These are phyloP conservation scores for Diaporthe ampelina DNA, from an alignment of 2,329 filamentous ascomycete genomes.

Conservation along the genomic window DNA sequence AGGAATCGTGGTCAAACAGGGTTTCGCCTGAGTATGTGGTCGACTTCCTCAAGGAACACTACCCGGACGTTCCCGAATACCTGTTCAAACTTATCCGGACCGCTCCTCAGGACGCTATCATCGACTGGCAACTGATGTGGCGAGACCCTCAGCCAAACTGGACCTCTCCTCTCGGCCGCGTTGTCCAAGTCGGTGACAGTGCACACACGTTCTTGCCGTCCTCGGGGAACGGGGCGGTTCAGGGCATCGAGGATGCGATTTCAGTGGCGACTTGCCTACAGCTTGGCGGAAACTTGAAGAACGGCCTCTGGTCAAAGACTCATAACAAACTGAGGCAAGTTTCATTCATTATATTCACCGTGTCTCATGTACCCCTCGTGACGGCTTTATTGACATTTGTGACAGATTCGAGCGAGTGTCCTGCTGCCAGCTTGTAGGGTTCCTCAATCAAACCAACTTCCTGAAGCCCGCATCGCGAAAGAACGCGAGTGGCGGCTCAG, in stretches of 20 bases:
- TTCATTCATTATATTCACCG: too few species aligned
- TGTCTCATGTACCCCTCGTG: too few species aligned
- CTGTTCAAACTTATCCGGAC: constrained; percentile 48
- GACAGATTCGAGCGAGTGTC: constrained; percentile 42
- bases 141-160: constrained; percentile 50
- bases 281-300: constrained; percentile 56
- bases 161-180: constrained; percentile 51
- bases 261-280: constrained; percentile 56
- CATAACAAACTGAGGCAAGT: constrained; percentile 36
- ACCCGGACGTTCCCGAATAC: constrained; percentile 57
- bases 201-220: constrained; percentile 57
- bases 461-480: constrained; percentile 43
- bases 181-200: constrained; percentile 56
- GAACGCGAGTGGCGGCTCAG: constrained; percentile 28
- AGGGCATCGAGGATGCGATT: constrained; percentile 57
- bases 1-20: constrained; percentile 62
- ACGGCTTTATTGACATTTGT: neutral
- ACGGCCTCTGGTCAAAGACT: constrained; percentile 44
- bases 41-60: constrained; percentile 57
- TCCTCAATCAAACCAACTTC: constrained; percentile 43
- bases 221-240: constrained; percentile 55
- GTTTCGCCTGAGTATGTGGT: constrained; percentile 59
- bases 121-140: constrained; percentile 48
- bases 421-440: constrained; percentile 41
- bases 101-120: constrained; percentile 45